Evolutionary conservation across 345 rosid species (phyloP).

Genomic region (Trapa bicornis): DNA sequence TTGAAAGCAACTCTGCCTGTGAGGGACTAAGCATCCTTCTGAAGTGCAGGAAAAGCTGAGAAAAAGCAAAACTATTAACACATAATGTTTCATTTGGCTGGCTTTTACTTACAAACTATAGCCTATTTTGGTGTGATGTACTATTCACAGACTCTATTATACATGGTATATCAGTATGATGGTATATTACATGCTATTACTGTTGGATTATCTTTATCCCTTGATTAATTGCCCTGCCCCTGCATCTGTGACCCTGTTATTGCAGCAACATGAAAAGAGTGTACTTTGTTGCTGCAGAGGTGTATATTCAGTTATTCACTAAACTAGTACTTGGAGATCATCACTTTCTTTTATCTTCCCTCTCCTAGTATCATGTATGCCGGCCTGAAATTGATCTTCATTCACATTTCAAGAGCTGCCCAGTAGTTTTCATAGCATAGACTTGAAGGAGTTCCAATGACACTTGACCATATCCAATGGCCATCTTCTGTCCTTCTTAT

Average conservation of each 20-base stretch:
- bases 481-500: slow-evolving; percentile 26
- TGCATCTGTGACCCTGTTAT: not conserved
- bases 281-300: not conserved
- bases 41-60: not conserved
- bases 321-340: not conserved
- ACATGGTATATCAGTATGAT: too few relatives aligned
- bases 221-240: not conserved
- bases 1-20: too few relatives aligned
- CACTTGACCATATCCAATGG: slow-evolving; percentile 45
- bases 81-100: not conserved
- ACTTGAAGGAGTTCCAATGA: slow-evolving; percentile 48
- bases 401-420: slow-evolving; percentile 36
- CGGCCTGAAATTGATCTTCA: not conserved
- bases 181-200: not conserved
- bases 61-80: not conserved
- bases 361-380: not conserved
- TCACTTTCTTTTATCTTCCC: not conserved
- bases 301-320: not conserved
- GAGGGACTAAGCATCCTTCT: too few relatives aligned
- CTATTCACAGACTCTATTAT: too few relatives aligned
- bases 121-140: not conserved
- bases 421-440: slow-evolving; percentile 25
- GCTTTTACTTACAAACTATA: not conserved
- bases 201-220: not conserved
- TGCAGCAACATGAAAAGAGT: not conserved